A percentile compares a stretch with the other conserved stretches of the same genome.
Evolutionary conservation across 768 basidiomycete species (phyloP).

Genomic region (Pulveroboletus sp.): DNA sequence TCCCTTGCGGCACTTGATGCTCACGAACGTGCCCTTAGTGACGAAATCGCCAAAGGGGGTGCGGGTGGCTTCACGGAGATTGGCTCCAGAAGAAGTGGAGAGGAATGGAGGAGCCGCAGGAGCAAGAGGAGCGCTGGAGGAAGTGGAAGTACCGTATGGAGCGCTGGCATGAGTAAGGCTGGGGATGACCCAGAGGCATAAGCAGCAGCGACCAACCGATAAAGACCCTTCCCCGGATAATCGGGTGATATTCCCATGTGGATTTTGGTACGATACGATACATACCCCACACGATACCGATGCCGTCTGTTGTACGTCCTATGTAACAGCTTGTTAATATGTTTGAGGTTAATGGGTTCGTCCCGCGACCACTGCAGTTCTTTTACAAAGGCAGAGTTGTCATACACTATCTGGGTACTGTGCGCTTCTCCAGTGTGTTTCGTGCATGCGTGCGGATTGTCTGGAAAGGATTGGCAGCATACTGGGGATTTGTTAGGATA

Average conservation of each 20-base stretch:
- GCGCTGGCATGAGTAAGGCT: conserved; percentile 72
- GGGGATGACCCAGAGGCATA: conserved; percentile 43
- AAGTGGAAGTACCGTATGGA: conserved; percentile 81
- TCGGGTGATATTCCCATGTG: conserved; percentile 8
- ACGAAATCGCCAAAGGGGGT: conserved; percentile 71
- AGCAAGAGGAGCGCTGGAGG: conserved; percentile 51
- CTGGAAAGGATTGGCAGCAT: conserved; percentile 65
- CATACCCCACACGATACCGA: conserved; percentile 21
- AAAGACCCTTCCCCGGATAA: conserved; percentile 3
- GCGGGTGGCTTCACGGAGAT: conserved; percentile 80
- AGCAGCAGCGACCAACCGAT: conserved; percentile 1
- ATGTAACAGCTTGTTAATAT: conserved; percentile 24
- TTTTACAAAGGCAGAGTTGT: background rate
- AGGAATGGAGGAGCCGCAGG: conserved; percentile 56
- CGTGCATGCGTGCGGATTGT: conserved; percentile 76
- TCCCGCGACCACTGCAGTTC: background rate
- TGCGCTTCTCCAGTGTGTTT: conserved; percentile 66
- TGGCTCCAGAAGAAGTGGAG: conserved; percentile 41
- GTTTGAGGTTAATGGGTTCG: background rate
- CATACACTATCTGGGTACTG: conserved; percentile 6
- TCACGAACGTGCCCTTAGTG: conserved; percentile 66
- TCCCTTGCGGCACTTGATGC: conserved; percentile 75
- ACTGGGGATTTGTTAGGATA: conserved; percentile 63
- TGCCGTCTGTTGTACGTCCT: conserved; percentile 13
- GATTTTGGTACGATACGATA: conserved; percentile 20